Conservation (phyloP, 1,284 basidiomycete genomes). For the Sporisorium iseilematis-ciliati region DNA sequence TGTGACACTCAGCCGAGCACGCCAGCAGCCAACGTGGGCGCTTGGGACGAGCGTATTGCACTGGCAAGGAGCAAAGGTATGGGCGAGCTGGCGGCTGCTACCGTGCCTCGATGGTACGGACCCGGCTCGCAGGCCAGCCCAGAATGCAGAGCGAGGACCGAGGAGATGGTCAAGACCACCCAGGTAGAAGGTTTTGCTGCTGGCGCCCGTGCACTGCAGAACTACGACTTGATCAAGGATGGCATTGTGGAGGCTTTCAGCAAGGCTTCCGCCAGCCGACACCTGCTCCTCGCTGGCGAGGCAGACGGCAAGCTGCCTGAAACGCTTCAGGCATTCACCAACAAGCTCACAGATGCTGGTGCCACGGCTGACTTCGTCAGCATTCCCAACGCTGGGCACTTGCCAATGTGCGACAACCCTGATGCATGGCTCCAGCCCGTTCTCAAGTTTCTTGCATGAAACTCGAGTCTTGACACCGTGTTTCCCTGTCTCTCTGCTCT, state of each 20-base stretch:
- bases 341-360: constrained; percentile 65
- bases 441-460: constrained; percentile 36
- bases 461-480: neutral
- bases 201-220: constrained; percentile 70
- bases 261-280: constrained; percentile 30
- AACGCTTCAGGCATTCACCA: constrained; percentile 63
- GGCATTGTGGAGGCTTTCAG: constrained; percentile 64
- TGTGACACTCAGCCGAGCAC: constrained; percentile 71
- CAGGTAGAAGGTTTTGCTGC: constrained; percentile 70
- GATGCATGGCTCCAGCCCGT: constrained; percentile 55
- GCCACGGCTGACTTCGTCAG: constrained; percentile 64
- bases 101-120: constrained; percentile 71
- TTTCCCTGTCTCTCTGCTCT: neutral
- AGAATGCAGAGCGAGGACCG: constrained; percentile 46
- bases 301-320: constrained; percentile 71
- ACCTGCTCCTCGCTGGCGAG: constrained; percentile 71
- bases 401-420: constrained; percentile 71
- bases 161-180: constrained; percentile 66
- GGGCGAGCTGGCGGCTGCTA: constrained; percentile 69
- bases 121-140: constrained; percentile 59
- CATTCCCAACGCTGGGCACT: constrained; percentile 69
- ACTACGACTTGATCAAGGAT: constrained; percentile 69
- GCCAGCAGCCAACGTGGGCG: constrained; percentile 70
- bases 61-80: constrained; percentile 67
- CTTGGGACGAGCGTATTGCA: constrained; percentile 71